Evolutionary conservation across 805 yeast genomes (phyloP).

Genomic region (Saccharomycopsis microspora): DNA sequence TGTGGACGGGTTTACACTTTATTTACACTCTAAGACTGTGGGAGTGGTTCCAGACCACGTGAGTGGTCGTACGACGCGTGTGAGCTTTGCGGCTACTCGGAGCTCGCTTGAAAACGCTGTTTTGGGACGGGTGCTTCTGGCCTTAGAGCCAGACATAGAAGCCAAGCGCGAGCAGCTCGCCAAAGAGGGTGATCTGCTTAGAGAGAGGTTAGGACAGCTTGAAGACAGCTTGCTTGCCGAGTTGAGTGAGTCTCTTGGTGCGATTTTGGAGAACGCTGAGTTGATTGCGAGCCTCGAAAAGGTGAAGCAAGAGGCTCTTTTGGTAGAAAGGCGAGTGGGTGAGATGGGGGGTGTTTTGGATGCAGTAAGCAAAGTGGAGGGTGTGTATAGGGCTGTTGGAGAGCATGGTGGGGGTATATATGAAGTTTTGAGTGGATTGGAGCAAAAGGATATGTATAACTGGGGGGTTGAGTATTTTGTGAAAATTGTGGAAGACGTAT

Average conservation of each 20-base stretch:
- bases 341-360: constrained; percentile 46
- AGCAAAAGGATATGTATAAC: no score
- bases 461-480: no score
- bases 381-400: no score
- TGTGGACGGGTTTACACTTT: constrained; percentile 50
- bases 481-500: no score
- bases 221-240: constrained; percentile 50
- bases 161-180: constrained; percentile 40
- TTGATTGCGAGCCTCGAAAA: constrained; percentile 49
- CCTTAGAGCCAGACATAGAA: constrained; percentile 59
- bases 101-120: constrained; percentile 55
- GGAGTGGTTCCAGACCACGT: constrained; percentile 42
- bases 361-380: constrained; percentile 16
- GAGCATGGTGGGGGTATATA: no score
- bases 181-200: constrained; percentile 48
- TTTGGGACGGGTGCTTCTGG: constrained; percentile 41
- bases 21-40: constrained; percentile 51
- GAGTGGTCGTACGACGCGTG: constrained; percentile 46
- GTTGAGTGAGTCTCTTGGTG: constrained; percentile 45
- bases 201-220: constrained; percentile 36
- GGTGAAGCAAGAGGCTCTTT: constrained; percentile 50
- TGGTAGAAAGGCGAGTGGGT: constrained; percentile 38
- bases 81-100: constrained; percentile 66
- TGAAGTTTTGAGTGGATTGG: no score
- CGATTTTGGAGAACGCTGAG: constrained; percentile 55